A percentile compares a stretch with the other conserved stretches of the same genome.
Evolutionary conservation across 805 yeast genomes (phyloP).

Genomic region (Hanseniaspora singularis): DNA sequence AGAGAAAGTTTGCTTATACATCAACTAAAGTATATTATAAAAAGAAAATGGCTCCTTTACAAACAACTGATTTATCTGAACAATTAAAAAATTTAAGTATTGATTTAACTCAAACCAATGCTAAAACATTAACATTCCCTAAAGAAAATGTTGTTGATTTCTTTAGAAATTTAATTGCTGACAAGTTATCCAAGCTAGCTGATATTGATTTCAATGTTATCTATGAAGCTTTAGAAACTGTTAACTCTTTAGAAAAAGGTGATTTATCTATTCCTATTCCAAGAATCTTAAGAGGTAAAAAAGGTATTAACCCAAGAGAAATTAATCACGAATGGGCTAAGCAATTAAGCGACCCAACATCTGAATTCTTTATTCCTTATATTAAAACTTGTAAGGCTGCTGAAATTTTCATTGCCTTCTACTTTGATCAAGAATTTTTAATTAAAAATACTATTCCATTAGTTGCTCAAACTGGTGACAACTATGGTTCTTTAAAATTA

Average conservation of each 20-base stretch:
- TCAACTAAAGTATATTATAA: no score
- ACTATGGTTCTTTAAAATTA: conserved; percentile 63
- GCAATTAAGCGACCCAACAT: conserved; percentile 34
- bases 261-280: conserved; percentile 89
- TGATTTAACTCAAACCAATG: background rate
- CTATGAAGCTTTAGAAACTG: conserved; percentile 79
- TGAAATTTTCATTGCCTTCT: conserved; percentile 88
- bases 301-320: conserved; percentile 66
- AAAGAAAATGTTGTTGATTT: conserved; percentile 72
- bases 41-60: conserved; percentile 10
- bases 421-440: conserved; percentile 48
- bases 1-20: background rate
- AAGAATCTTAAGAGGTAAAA: conserved; percentile 55
- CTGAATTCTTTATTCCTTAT: conserved; percentile 34
- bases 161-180: conserved; percentile 78
- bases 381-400: conserved; percentile 62
- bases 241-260: conserved; percentile 77
- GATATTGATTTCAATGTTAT: conserved; percentile 60
- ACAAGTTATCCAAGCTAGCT: conserved; percentile 60
- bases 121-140: conserved; percentile 39
- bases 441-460: conserved; percentile 60
- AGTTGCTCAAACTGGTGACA: conserved; percentile 43
- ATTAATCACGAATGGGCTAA: conserved; percentile 67
- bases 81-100: conserved; percentile 9
- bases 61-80: conserved; percentile 3